These are phyloP conservation scores for Ophiostoma novo-ulmi DNA, from an alignment of 2,329 filamentous ascomycete genomes.

Conservation along the genomic window DNA sequence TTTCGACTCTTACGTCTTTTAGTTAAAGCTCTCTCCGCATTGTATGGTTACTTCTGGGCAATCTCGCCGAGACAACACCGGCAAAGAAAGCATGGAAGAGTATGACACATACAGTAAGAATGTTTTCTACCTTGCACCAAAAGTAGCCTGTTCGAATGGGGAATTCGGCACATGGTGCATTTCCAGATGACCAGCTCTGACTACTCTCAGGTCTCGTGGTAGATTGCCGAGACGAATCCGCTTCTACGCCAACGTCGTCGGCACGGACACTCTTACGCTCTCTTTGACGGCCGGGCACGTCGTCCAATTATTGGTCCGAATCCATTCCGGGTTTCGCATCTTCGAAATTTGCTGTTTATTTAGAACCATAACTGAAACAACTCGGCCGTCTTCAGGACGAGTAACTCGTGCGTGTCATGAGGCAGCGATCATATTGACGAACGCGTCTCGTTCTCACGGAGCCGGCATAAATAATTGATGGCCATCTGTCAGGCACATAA, in stretches of 20 bases:
- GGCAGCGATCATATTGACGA: background rate
- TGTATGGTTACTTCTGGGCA: background rate
- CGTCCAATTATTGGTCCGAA: too few relatives aligned
- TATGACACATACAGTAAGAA: too few relatives aligned
- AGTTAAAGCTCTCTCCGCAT: background rate
- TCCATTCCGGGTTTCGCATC: background rate
- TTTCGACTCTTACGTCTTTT: background rate
- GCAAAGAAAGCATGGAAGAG: background rate
- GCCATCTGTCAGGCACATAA: too few relatives aligned
- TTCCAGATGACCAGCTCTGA: too few relatives aligned
- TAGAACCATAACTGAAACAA: background rate
- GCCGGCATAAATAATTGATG: background rate
- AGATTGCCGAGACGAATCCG: too few relatives aligned
- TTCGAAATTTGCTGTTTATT: background rate
- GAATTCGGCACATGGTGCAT: too few relatives aligned
- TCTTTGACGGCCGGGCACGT: background rate
- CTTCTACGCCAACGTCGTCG: too few relatives aligned
- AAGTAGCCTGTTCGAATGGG: too few relatives aligned
- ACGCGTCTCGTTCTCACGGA: background rate
- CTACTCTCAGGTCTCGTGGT: too few relatives aligned
- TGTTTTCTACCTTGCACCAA: too few relatives aligned
- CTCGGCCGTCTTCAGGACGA: background rate
- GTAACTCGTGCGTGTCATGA: background rate
- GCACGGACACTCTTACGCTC: background rate
- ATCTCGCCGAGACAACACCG: constrained; percentile 21